phyloP scores from a whole-genome alignment of 768 basidiomycete genomes.

The Leccinum barrowsii region DNA sequence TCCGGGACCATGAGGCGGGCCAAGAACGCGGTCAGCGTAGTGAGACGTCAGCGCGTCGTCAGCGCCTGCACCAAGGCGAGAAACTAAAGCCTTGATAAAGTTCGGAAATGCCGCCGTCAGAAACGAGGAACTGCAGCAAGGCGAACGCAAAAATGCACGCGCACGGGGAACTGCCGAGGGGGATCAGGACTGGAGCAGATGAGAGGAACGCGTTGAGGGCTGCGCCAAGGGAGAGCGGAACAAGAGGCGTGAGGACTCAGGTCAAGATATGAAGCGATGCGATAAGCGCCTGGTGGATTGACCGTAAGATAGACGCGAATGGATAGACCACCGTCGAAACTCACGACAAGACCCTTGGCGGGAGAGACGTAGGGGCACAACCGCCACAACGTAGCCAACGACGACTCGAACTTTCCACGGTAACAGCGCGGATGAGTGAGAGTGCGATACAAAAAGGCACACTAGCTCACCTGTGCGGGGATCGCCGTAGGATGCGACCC shows the following conservation, averaged over 20 bases:
- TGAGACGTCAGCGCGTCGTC: constrained; percentile 58
- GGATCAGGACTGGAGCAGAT: constrained; percentile 17
- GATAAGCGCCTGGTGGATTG: constrained; percentile 52
- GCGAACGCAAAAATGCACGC: constrained; percentile 66
- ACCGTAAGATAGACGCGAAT: constrained; percentile 3
- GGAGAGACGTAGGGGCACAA: constrained; percentile 19
- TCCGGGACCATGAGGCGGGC: constrained; percentile 83
- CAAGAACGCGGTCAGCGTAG: constrained; percentile 83
- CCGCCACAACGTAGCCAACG: constrained; percentile 16
- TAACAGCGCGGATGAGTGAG: background rate
- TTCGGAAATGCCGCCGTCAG: constrained; percentile 70
- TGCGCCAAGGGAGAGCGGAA: constrained; percentile 69
- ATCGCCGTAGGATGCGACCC: background rate
- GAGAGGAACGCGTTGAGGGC: constrained; percentile 21
- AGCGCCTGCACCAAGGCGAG: constrained; percentile 86
- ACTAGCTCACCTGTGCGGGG: constrained; percentile 10
- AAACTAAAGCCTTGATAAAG: constrained; percentile 70
- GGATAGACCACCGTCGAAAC: background rate
- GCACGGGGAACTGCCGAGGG: constrained; percentile 53
- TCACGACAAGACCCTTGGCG: constrained; percentile 22
- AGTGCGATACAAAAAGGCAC: background rate
- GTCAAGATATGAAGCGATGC: constrained; percentile 66
- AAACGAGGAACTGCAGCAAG: constrained; percentile 67
- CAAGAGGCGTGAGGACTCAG: constrained; percentile 69
- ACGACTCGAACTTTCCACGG: constrained; percentile 12